These are phyloP conservation scores for Thymus mandschuricus DNA, from an alignment of 257 asterid genomes.

Conservation along the genomic window DNA sequence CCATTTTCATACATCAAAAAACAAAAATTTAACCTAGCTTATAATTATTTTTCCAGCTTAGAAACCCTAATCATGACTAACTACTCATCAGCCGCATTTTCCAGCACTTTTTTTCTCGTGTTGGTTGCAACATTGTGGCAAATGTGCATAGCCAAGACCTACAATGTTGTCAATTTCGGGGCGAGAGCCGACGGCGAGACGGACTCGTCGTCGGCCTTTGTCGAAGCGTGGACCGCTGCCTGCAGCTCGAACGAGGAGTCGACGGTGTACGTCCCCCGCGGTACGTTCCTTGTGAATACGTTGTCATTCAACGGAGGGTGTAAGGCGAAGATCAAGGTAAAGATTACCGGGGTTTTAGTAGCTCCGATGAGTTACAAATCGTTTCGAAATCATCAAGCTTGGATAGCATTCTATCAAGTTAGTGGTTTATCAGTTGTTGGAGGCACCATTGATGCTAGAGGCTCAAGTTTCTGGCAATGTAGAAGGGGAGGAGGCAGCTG, in stretches of 20 bases:
- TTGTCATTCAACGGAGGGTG: not conserved
- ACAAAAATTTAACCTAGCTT: no score
- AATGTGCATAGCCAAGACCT: not conserved
- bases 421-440: not conserved
- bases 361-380: not conserved
- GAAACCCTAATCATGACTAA: not conserved
- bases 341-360: not conserved
- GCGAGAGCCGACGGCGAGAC: not conserved
- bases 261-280: not conserved
- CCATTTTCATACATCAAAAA: not conserved
- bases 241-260: not conserved
- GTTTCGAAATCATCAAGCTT: not conserved
- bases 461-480: constrained; percentile 1
- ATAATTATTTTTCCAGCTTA: not conserved
- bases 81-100: not conserved
- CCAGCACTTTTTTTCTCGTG: not conserved
- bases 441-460: constrained; percentile 12
- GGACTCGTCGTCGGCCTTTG: not conserved
- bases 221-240: not conserved
- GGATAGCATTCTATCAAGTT: not conserved
- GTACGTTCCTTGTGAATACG: constrained; percentile 1
- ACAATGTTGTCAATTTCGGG: not conserved
- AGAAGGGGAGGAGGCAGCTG: not conserved
- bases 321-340: not conserved
- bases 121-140: not conserved